These are phyloP conservation scores for Penicillium desertorum DNA, from an alignment of 495 filamentous ascomycete genomes.

Conservation along the genomic window DNA sequence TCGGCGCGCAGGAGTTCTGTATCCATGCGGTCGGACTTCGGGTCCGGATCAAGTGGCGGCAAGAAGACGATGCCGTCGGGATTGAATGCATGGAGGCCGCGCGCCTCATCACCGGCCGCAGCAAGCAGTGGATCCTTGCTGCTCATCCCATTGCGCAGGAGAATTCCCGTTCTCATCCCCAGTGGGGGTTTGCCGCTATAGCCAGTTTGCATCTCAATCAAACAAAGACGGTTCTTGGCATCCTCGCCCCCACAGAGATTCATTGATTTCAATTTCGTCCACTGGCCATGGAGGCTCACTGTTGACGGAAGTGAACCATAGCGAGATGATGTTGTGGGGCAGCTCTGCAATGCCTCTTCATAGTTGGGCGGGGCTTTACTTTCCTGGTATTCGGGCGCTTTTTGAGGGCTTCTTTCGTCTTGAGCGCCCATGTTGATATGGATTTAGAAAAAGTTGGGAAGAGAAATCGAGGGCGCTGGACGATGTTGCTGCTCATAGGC, in stretches of 20 bases:
- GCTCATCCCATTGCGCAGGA: background rate
- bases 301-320: slow-evolving; percentile 4
- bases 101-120: background rate
- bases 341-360: background rate
- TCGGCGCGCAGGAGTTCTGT: background rate
- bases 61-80: background rate
- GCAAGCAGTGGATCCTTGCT: background rate
- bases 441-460: background rate
- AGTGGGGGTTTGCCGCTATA: background rate
- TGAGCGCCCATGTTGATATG: background rate
- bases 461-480: no score
- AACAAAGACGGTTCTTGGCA: background rate
- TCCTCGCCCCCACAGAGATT: background rate
- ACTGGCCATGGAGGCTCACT: background rate
- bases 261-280: slow-evolving; percentile 4
- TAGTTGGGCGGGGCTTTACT: background rate
- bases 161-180: background rate
- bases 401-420: background rate
- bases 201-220: background rate
- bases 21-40: background rate
- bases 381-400: no score
- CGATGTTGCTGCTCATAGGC: background rate
- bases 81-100: background rate
- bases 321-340: background rate
- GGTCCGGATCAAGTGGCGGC: background rate